A percentile compares a stretch with the other conserved stretches of the same genome.
phyloP scores from a whole-genome alignment of 306 rosid species.

The Trifolium pratense region DNA sequence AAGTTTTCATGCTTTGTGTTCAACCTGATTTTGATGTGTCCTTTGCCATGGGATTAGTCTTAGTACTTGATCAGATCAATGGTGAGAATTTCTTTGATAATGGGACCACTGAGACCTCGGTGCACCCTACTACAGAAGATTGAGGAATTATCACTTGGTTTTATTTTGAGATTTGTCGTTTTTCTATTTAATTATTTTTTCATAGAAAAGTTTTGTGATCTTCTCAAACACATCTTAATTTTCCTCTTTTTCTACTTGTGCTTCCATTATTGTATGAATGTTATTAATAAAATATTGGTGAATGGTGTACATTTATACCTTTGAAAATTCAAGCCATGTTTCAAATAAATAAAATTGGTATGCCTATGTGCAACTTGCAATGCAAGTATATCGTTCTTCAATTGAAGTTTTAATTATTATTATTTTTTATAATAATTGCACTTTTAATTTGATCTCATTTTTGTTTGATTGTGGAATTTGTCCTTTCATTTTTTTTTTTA shows the following conservation, averaged over 20 bases:
- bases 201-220: not conserved
- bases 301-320: conserved; percentile 1
- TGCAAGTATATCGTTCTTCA: no score
- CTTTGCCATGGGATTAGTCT: conserved; percentile 85
- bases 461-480: no score
- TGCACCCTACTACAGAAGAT: conserved; percentile 55
- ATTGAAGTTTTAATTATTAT: no score
- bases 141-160: not conserved
- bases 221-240: not conserved
- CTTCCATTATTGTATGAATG: not conserved
- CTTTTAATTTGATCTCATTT: no score
- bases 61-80: conserved; percentile 82
- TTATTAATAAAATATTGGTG: not conserved
- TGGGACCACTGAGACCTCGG: conserved; percentile 35
- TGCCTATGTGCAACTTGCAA: not conserved
- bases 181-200: not conserved
- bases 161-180: not conserved
- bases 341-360: not conserved
- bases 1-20: conserved; percentile 80
- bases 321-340: not conserved
- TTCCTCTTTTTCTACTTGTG: not conserved
- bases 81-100: conserved; percentile 52
- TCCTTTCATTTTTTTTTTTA: no score
- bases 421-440: no score
- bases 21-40: conserved; percentile 85